A percentile compares a stretch with the other conserved stretches of the same genome.
These are phyloP conservation scores for Deuterostichococcus epilithicus DNA, from an alignment of 139 green algal genomes.

Conservation along the genomic window DNA sequence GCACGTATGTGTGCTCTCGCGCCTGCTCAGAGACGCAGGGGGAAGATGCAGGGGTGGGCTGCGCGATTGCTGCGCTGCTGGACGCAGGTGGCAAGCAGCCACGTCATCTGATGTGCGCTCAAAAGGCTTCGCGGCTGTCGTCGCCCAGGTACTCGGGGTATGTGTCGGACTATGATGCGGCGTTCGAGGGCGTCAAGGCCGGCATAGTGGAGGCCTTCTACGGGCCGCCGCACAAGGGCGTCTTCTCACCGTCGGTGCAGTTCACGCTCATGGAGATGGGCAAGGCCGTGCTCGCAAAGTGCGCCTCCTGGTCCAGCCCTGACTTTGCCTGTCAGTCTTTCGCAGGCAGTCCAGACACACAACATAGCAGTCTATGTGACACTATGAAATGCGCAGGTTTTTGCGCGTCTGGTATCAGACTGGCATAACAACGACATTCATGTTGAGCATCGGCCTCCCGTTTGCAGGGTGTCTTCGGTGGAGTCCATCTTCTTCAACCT, in stretches of 20 bases:
- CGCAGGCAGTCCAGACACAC: no score
- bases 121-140: background rate
- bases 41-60: no score
- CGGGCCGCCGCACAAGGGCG: constrained; percentile 70
- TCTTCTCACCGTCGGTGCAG: constrained; percentile 90
- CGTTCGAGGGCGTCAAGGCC: constrained; percentile 31
- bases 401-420: no score
- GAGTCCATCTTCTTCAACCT: constrained; percentile 87
- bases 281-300: constrained; percentile 52
- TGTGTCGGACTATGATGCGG: constrained; percentile 37
- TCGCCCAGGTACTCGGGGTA: constrained; percentile 13
- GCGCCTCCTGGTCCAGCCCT: background rate
- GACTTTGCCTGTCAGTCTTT: background rate
- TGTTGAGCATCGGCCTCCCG: no score
- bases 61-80: no score
- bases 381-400: no score
- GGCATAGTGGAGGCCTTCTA: constrained; percentile 68
- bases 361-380: no score
- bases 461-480: constrained; percentile 43
- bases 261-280: constrained; percentile 90
- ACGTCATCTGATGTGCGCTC: no score
- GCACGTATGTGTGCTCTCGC: no score
- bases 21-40: no score
- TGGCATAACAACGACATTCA: no score
- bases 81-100: no score